Evolutionary conservation across 2,329 filamentous ascomycete genomes (phyloP).

Genomic region (Penicillium nordicum): DNA sequence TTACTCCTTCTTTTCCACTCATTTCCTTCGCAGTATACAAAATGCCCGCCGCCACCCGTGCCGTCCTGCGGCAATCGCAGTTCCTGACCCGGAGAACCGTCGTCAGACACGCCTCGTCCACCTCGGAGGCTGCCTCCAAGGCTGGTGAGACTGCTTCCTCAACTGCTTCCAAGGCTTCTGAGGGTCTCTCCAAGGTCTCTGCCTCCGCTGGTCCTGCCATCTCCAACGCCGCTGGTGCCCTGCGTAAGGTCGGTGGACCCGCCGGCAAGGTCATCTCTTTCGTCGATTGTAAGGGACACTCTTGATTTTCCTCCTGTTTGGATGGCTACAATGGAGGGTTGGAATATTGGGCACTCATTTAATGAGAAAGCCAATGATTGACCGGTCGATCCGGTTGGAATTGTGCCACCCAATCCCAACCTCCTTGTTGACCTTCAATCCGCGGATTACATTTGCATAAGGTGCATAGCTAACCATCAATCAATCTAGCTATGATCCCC

Average conservation of each 20-base stretch:
- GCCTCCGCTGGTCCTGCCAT: slow-evolving; percentile 76
- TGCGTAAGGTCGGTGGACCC: slow-evolving; percentile 76
- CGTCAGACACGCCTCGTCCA: slow-evolving; percentile 48
- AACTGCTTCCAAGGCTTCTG: slow-evolving; percentile 62
- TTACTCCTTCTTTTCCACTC: slow-evolving; percentile 28
- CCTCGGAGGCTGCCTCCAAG: slow-evolving; percentile 45
- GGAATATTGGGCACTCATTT: not conserved
- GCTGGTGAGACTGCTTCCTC: slow-evolving; percentile 44
- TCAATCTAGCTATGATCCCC: slow-evolving; percentile 71
- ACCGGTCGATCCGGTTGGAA: not conserved
- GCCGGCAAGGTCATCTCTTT: slow-evolving; percentile 75
- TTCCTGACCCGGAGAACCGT: slow-evolving; percentile 45
- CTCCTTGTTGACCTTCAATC: slow-evolving; percentile 18
- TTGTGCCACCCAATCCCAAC: not conserved
- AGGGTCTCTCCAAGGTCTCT: slow-evolving; percentile 78
- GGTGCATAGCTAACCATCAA: slow-evolving; percentile 24
- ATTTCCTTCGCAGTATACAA: slow-evolving; percentile 31
- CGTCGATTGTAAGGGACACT: slow-evolving; percentile 70
- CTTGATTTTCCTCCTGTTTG: not conserved
- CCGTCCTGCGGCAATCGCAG: slow-evolving; percentile 47
- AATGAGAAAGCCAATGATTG: not conserved
- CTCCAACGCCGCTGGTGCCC: slow-evolving; percentile 66
- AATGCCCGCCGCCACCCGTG: slow-evolving; percentile 46
- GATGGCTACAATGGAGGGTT: not conserved
- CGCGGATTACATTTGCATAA: not conserved